These are phyloP conservation scores for Zalaria sp. DNA, from an alignment of 2,329 filamentous ascomycete species.

Conservation along the genomic window DNA sequence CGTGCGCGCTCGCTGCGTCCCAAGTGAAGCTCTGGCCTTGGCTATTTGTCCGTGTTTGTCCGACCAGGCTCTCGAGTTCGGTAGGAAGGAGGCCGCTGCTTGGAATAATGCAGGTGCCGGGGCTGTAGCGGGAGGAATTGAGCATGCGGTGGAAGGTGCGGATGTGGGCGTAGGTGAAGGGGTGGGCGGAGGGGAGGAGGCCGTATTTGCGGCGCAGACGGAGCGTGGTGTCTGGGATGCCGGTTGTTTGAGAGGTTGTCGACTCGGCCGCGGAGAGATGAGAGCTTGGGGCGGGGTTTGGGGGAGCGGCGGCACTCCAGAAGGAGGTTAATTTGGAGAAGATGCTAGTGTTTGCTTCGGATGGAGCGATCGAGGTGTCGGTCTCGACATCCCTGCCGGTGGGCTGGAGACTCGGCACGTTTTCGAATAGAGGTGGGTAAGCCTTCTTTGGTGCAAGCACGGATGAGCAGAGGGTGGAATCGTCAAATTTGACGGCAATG, in stretches of 20 bases:
- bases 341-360: slow-evolving; percentile 4
- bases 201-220: slow-evolving; percentile 18
- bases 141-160: slow-evolving; percentile 22
- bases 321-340: slow-evolving; percentile 13
- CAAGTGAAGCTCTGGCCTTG: slow-evolving; percentile 12
- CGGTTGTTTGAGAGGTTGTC: background rate
- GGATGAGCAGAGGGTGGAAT: slow-evolving; percentile 11
- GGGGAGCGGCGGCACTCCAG: slow-evolving; percentile 13
- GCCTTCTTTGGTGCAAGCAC: slow-evolving; percentile 5
- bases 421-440: slow-evolving; percentile 15
- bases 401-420: slow-evolving; percentile 1
- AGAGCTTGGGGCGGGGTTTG: background rate
- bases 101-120: slow-evolving; percentile 15
- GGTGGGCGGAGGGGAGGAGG: slow-evolving; percentile 14
- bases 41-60: slow-evolving; percentile 7
- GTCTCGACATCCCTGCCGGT: background rate
- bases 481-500: slow-evolving; percentile 21
- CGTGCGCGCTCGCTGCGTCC: slow-evolving; percentile 12
- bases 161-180: slow-evolving; percentile 21
- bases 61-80: slow-evolving; percentile 8
- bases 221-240: slow-evolving; percentile 3
- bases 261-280: background rate
- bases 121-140: slow-evolving; percentile 14
- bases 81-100: slow-evolving; percentile 4
- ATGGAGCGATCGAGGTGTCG: background rate